These are phyloP conservation scores for Cenococcum geophilum DNA, from an alignment of 495 filamentous ascomycete species.

Conservation along the genomic window DNA sequence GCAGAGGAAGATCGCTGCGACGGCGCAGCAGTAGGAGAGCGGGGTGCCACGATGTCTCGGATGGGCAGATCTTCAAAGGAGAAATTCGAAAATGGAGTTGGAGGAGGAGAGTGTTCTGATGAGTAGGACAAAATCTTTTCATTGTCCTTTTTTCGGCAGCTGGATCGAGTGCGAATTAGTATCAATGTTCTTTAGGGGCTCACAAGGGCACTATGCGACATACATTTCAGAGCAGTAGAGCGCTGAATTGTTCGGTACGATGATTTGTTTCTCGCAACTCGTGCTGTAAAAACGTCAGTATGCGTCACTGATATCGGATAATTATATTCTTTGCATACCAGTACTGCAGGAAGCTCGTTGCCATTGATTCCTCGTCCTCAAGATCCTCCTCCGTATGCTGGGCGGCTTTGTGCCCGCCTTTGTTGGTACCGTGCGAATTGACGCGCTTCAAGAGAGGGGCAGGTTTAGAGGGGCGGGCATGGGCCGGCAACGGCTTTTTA, in stretches of 20 bases:
- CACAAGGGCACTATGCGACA: not conserved
- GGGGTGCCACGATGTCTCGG: conserved; percentile 41
- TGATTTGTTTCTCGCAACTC: conserved; percentile 63
- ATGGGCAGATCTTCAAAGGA: conserved; percentile 35
- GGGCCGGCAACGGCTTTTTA: conserved; percentile 28
- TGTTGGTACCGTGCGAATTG: conserved; percentile 20
- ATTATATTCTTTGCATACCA: conserved; percentile 46
- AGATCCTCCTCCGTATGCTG: conserved; percentile 24
- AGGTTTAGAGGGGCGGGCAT: conserved; percentile 27
- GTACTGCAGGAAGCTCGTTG: conserved; percentile 59
- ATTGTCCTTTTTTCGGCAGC: conserved; percentile 40
- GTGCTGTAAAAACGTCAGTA: conserved; percentile 41
- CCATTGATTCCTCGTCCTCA: conserved; percentile 52
- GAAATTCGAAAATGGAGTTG: conserved; percentile 26
- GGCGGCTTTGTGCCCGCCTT: conserved; percentile 14
- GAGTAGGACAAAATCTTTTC: conserved; percentile 23
- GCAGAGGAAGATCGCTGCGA: conserved; percentile 26
- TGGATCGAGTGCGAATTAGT: conserved; percentile 22
- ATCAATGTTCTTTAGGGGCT: not conserved
- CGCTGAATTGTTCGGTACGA: conserved; percentile 55
- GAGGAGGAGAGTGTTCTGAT: conserved; percentile 28
- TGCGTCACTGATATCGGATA: not conserved
- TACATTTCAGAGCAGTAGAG: conserved; percentile 45
- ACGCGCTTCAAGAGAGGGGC: conserved; percentile 23
- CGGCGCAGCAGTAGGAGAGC: conserved; percentile 35